These are phyloP conservation scores for Phalaenopsis aphrodite DNA, from an alignment of 106 monocot genomes.

Conservation along the genomic window DNA sequence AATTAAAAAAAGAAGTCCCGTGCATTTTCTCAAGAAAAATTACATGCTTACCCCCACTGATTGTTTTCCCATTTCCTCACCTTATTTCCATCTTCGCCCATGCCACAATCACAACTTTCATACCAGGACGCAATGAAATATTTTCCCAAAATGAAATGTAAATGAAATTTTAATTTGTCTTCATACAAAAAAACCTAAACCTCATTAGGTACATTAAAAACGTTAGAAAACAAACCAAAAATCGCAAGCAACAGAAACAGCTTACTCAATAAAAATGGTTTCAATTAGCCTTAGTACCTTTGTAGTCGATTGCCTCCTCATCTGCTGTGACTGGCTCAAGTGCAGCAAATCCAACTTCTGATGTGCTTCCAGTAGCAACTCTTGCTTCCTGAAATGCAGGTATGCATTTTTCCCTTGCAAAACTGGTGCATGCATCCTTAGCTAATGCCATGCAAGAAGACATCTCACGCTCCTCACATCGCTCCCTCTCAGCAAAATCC, in stretches of 20 bases:
- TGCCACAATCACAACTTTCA: neutral
- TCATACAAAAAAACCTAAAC: no score
- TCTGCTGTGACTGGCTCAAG: neutral
- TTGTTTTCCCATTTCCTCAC: neutral
- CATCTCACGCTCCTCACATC: constrained; percentile 79
- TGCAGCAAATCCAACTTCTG: neutral
- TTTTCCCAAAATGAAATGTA: no score
- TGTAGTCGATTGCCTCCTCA: neutral
- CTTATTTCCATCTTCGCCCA: neutral
- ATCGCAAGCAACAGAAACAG: neutral
- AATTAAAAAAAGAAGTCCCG: no score
- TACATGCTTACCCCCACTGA: neutral
- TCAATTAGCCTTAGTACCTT: neutral
- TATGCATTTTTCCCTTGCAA: constrained; percentile 67
- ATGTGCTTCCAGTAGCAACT: constrained; percentile 20
- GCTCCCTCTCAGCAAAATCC: constrained; percentile 65
- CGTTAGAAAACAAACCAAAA: neutral
- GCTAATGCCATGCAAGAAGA: constrained; percentile 52
- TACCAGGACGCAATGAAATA: neutral
- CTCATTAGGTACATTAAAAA: no score
- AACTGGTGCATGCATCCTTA: constrained; percentile 50
- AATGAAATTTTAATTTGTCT: no score
- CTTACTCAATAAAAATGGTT: neutral
- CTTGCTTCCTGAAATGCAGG: constrained; percentile 69
- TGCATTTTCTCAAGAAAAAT: neutral